Evolutionary conservation across 805 yeast genomes (phyloP), one percentile per base, ranked within the genome.

Genomic region (Starmerella ratchasimensis): DNA sequence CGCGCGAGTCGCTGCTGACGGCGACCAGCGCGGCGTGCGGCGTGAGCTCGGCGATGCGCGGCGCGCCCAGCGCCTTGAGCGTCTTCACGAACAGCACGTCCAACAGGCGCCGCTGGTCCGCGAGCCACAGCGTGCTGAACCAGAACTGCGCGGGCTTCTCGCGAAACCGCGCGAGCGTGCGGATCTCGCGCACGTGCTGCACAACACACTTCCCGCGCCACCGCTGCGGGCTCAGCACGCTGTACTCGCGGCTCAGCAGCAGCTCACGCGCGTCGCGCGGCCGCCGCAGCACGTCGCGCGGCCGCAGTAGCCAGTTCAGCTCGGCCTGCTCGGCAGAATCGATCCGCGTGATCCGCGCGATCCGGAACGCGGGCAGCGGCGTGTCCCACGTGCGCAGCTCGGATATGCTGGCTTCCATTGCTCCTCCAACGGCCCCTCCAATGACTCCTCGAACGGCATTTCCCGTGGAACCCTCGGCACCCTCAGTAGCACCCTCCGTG

Each of bases 251-350:
- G 0, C 94, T 80, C 0, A 90, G 90, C 53, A 67, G 83, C 7
- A 88, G 58, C 33, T 80, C 57, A 38, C 98, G 66, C 8, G 94
- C 69, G 57, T 84, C 94, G 6, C 18, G 11, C 21, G 32, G n/a
- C 32, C 11, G 32, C n/a, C n/a, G n/a, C n/a, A n/a, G n/a, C 26
- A 86, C 77, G 53, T 84, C 96, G 41, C 86, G 61, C 1, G 94
- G 88, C 34, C 98, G 65, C 53, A 83, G 82, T 57, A 77, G 79
- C 96, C 96, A 86, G 58, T 86, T 86, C 47, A 84, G 82, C 13
- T 86, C 90, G 11, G 19, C 25, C 6, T n/a, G 16, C 11, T 10
- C 17, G 5, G 6, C 8, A 13, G 25, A 4, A 11, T 11, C 11
- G 5, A 20, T 8, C 17, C n/a, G n/a, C 65, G 81, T 70, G 28